A percentile compares a stretch with the other conserved stretches of the same genome.
phyloP scores from a whole-genome alignment of 352 stramenopile species.

The Phytophthora agathidicida region DNA sequence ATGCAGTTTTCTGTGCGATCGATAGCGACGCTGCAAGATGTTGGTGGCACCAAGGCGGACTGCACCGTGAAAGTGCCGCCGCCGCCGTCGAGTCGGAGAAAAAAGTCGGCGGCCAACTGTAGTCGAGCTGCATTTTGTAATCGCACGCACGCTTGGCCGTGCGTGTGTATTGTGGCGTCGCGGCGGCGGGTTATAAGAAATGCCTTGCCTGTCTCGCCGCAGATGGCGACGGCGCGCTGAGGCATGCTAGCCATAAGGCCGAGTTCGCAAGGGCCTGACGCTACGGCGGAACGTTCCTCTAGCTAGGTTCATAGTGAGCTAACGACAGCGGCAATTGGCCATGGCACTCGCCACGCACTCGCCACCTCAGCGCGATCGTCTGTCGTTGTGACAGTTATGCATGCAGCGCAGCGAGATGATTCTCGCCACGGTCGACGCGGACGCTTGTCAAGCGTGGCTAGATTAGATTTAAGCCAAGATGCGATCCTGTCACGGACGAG shows the following conservation, averaged over 20 bases:
- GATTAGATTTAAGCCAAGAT: slow-evolving; percentile 11
- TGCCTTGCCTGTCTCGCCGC: slow-evolving; percentile 24
- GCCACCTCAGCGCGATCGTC: no score
- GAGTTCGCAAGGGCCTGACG: slow-evolving; percentile 17
- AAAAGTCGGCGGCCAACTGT: slow-evolving; percentile 16
- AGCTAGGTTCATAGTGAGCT: slow-evolving; percentile 20
- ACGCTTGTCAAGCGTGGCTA: neutral
- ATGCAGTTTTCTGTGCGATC: slow-evolving; percentile 21
- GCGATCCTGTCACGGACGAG: slow-evolving; percentile 4
- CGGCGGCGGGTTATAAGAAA: slow-evolving; percentile 12
- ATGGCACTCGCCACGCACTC: no score
- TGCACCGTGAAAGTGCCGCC: neutral
- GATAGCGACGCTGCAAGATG: slow-evolving; percentile 13
- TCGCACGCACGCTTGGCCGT: slow-evolving; percentile 19
- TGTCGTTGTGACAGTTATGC: no score
- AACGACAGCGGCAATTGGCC: slow-evolving; percentile 12
- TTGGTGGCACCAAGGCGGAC: slow-evolving; percentile 2
- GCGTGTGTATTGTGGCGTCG: slow-evolving; percentile 12
- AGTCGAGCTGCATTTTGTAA: slow-evolving; percentile 26
- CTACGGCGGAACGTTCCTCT: slow-evolving; percentile 32
- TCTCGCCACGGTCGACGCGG: slow-evolving; percentile 10
- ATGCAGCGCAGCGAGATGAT: slow-evolving; percentile 25
- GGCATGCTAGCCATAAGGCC: slow-evolving; percentile 23
- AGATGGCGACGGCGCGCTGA: slow-evolving; percentile 7
- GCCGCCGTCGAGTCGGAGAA: neutral